Base-by-base conservation (phyloP, 441 rosid genomes). In the Corymbia calophylla region DNA sequence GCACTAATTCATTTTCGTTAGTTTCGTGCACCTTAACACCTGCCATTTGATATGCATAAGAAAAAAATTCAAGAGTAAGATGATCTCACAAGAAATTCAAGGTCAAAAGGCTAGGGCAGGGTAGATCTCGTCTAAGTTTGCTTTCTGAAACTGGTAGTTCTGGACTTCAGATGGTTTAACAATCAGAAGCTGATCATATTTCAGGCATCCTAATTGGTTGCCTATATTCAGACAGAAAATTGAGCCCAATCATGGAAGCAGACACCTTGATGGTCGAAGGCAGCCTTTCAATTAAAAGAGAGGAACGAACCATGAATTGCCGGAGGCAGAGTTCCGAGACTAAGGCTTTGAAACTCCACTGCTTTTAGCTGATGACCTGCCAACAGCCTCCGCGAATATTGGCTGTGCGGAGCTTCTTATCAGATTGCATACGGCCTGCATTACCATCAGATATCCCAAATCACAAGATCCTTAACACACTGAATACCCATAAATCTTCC, bases 21-120 rank as follows among this genome's bases (percentile, higher is more conserved):
- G 99, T 97, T 91, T 96, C 96, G 88, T 92, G 93, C 88, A 95
- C 94, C 94, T 95, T 96, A n/a, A 97, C 81, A 91, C 99, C 99
- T 97, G 95, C 89, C 84, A 77, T 77, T 77, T 44, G 93, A 90
- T 88, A 53, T n/a, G 64, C 64, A 62, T 53, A 51, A 64, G 55
- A 86, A 58, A 86, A 66, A 86, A 18, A 53, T 58, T 18, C 31
- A 16, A 86, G 19, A 49, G 44, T 31, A 64, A 62, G 84, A 47
- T 5, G 44, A 88, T 53, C 81, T 35, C 55, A 48, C 53, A 87
- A 47, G 47, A 62, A 60, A 51, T 66, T 66, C 49, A 13, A 70
- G 47, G 13, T 47, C 62, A 32, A 12, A 86, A 5, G 66, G 66
- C 85, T 44, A 88, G 18, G 9, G 23, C 51, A 23, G 47, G 29